Conservation (phyloP, 768 basidiomycete species). For the Termitomyces sp. region DNA sequence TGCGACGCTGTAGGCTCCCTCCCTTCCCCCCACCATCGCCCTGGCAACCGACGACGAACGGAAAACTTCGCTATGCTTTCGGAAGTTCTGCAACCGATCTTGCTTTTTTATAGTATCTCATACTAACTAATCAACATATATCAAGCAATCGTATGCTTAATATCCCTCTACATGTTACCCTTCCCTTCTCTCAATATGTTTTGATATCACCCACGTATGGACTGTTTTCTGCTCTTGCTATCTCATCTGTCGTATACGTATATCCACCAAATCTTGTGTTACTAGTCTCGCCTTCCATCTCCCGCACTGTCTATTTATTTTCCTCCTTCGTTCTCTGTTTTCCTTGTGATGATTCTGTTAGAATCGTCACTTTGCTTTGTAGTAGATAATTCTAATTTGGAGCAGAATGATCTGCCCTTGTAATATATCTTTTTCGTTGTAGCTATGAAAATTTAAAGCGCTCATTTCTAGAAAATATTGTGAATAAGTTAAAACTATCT, state of each 20-base stretch:
- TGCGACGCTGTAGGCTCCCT: slow-evolving; percentile 12
- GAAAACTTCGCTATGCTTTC: not conserved
- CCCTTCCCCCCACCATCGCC: too few species aligned
- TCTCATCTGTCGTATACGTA: not conserved
- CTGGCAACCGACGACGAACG: not conserved
- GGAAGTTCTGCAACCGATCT: not conserved
- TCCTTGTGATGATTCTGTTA: not conserved
- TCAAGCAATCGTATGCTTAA: slow-evolving; percentile 2
- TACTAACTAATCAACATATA: too few species aligned
- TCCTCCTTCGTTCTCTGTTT: not conserved
- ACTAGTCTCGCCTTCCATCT: not conserved
- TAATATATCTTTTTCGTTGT: not conserved
- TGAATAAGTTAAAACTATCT: too few species aligned
- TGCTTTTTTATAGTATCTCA: too few species aligned
- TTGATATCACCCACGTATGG: not conserved
- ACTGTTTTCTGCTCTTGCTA: not conserved
- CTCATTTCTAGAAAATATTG: too few species aligned
- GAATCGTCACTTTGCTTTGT: not conserved
- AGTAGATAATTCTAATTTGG: not conserved
- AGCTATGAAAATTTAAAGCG: too few species aligned
- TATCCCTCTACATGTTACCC: not conserved
- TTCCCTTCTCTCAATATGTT: not conserved
- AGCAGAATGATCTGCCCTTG: not conserved
- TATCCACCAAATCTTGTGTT: not conserved
- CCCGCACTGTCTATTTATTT: slow-evolving; percentile 1